These are phyloP conservation scores for Claviceps capensis DNA, from an alignment of 2,329 filamentous ascomycete genomes.

Conservation along the genomic window DNA sequence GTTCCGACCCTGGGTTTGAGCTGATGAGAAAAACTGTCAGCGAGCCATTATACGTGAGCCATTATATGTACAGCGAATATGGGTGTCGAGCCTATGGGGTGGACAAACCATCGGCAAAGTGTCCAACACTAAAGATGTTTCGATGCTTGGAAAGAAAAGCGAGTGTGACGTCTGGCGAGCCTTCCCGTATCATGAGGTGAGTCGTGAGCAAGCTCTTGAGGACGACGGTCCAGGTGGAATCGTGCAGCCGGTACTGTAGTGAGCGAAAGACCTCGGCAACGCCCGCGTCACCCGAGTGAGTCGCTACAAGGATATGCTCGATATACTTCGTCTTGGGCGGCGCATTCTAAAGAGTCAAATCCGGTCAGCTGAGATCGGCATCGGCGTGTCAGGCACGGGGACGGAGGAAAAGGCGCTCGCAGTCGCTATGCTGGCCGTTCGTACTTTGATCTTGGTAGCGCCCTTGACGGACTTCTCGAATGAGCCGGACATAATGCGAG, in stretches of 20 bases:
- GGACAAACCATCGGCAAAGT: conserved; percentile 75
- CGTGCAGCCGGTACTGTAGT: conserved; percentile 73
- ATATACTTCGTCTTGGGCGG: conserved; percentile 99
- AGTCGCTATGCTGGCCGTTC: neutral
- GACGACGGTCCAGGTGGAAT: conserved; percentile 98
- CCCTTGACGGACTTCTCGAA: conserved; percentile 99
- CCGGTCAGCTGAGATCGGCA: neutral
- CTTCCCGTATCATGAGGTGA: conserved; percentile 95
- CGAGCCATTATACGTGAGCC: too few relatives aligned
- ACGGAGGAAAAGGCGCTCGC: neutral
- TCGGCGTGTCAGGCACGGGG: neutral
- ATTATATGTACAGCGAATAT: too few relatives aligned
- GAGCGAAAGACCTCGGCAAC: conserved; percentile 93
- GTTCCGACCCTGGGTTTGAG: conserved; percentile 87
- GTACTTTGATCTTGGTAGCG: conserved; percentile 91
- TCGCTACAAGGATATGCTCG: conserved; percentile 92
- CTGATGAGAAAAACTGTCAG: conserved; percentile 27
- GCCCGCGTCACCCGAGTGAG: conserved; percentile 85
- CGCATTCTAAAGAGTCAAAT: conserved; percentile 50
- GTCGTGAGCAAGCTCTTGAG: conserved; percentile 95
- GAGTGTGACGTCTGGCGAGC: conserved; percentile 76
- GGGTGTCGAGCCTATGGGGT: neutral
- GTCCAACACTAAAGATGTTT: conserved; percentile 73
- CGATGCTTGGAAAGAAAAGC: conserved; percentile 72
- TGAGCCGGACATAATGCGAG: conserved; percentile 56